phyloP scores from a whole-genome alignment of 1,139 yeast genomes.

The Kurtzmaniella quercitrusa region DNA sequence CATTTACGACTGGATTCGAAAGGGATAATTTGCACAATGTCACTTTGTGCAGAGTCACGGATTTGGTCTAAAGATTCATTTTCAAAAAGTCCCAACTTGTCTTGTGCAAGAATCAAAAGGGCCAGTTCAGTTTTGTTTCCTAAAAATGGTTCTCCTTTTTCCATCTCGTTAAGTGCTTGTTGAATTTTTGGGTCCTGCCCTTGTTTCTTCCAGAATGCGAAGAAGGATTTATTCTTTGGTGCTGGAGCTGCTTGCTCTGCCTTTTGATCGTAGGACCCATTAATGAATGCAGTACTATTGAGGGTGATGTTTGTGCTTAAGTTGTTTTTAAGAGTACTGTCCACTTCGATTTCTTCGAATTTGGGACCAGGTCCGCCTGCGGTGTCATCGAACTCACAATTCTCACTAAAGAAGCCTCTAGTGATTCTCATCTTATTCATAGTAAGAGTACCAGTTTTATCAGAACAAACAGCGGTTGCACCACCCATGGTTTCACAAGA shows the following conservation, averaged over 20 bases:
- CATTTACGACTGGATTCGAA: slow-evolving; percentile 92
- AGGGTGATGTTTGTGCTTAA: slow-evolving; percentile 62
- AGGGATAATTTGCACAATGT: slow-evolving; percentile 71
- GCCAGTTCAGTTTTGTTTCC: slow-evolving; percentile 98
- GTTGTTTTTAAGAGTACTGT: slow-evolving; percentile 27
- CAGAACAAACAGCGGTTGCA: slow-evolving; percentile 95
- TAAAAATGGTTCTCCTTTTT: slow-evolving; percentile 52
- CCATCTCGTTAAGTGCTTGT: slow-evolving; percentile 4
- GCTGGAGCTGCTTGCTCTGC: slow-evolving; percentile 14
- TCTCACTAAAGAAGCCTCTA: slow-evolving; percentile 58
- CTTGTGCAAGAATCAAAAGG: slow-evolving; percentile 62
- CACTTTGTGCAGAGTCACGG: slow-evolving; percentile 32
- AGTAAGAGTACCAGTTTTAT: slow-evolving; percentile 94
- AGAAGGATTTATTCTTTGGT: background rate
- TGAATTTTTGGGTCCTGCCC: slow-evolving; percentile 1
- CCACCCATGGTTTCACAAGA: slow-evolving; percentile 99
- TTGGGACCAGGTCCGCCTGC: slow-evolving; percentile 21
- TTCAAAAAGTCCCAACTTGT: slow-evolving; percentile 47
- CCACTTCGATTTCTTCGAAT: slow-evolving; percentile 28
- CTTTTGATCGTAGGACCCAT: slow-evolving; percentile 40
- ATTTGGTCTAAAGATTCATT: slow-evolving; percentile 32
- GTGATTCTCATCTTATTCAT: slow-evolving; percentile 91
- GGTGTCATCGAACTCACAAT: slow-evolving; percentile 42
- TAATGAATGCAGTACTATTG: slow-evolving; percentile 90
- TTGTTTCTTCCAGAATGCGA: slow-evolving; percentile 5